Evolutionary conservation across 2,329 filamentous ascomycete genomes (phyloP), one percentile per base, ranked within the genome.

Genomic region (Botrytis aclada): DNA sequence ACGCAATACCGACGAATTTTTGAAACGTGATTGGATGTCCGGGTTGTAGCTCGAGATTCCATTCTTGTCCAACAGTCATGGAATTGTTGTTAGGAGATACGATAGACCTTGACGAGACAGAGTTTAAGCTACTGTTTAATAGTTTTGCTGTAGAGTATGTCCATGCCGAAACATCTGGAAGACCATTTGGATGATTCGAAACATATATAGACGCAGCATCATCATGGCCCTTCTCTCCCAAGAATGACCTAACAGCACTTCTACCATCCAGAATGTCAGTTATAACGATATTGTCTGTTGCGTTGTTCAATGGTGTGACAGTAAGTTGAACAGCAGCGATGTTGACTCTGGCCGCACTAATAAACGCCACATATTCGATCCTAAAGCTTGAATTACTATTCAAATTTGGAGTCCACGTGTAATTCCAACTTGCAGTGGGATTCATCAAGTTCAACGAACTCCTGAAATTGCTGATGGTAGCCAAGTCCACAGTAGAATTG

Each of bases 1-100:
- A 90, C 25, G 90, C 89, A 69, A 84, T 85, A 45, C 90, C 90
- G 37, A 92, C 83, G 75, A 85, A 91, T 76, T 92, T 92, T 34
- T 84, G 85, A 43, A 93, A 79, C 1, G 83, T 86, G 9, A 86
- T 83, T 0, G 85, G 84, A 74, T 86, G 78, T 0, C 86, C 86
- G 1, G 85, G 84, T 22, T 80, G 80, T 16, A 92, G 82, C 1
- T 81, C 81, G 12, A 89, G 82, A 29, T 82, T 78, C 66, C 88
- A 84, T 22, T 85, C 83, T 75, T 91, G 88, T 4, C 88, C 88
- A 76, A 91, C 86, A 0, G 89, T 90, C 0, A 90, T 91, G 8
- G 83, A 82, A 75, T 92, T 90, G 3, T 79, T 79, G 29, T 86
- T 84, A 22, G 84, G 77, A 29, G 66, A 61, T 9, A 61, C 67